These are phyloP conservation scores for Thymus quinquecostatus DNA, from an alignment of 257 asterid genomes.

Conservation along the genomic window DNA sequence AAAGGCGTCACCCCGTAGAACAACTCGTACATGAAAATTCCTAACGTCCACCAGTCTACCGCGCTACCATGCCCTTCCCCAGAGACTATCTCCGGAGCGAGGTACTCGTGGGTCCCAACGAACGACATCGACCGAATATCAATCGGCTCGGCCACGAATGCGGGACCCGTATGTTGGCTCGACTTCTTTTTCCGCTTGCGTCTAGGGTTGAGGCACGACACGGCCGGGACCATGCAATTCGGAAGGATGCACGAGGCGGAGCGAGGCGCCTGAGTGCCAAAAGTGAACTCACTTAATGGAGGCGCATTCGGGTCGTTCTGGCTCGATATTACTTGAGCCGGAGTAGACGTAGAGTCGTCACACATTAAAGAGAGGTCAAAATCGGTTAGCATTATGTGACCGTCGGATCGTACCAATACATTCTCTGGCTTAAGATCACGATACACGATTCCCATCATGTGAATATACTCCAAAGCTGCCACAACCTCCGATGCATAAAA, in stretches of 20 bases:
- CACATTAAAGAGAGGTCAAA: conserved; percentile 73
- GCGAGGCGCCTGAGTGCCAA: conserved; percentile 42
- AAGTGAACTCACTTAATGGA: conserved; percentile 31
- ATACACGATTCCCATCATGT: conserved; percentile 79
- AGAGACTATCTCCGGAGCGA: conserved; percentile 78
- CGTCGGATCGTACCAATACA: conserved; percentile 69
- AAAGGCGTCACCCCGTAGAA: conserved; percentile 67
- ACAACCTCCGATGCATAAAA: conserved; percentile 78
- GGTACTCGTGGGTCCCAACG: conserved; percentile 77
- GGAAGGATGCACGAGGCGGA: conserved; percentile 77
- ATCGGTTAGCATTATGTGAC: conserved; percentile 81
- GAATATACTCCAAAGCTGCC: conserved; percentile 73
- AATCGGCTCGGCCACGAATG: conserved; percentile 68
- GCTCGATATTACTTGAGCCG: conserved; percentile 62
- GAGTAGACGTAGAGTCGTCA: conserved; percentile 65
- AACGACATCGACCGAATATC: conserved; percentile 69
- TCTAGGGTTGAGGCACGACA: conserved; percentile 61
- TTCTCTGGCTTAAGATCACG: conserved; percentile 85
- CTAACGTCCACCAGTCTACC: conserved; percentile 86
- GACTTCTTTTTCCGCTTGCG: conserved; percentile 64
- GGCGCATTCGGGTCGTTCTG: conserved; percentile 40
- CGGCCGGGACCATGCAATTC: conserved; percentile 63
- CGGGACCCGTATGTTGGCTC: conserved; percentile 44
- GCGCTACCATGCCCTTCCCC: conserved; percentile 85
- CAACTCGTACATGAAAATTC: conserved; percentile 65